Evolutionary conservation across 176 grass and related monocot genomes (phyloP).

Genomic region (Oryza meyeriana): DNA sequence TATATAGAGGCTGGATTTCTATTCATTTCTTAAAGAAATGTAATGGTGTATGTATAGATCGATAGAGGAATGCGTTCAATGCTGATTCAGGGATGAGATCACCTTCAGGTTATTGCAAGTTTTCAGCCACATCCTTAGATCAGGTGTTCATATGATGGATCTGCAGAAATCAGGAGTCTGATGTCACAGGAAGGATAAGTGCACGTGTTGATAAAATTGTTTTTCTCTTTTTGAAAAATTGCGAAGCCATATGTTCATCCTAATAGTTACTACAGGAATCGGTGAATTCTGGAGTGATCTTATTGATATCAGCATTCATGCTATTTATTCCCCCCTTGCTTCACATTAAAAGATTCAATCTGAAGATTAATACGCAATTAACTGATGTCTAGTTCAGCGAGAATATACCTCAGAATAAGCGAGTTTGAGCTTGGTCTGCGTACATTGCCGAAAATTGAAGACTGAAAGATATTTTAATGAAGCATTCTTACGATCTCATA

Average conservation of each 20-base stretch:
- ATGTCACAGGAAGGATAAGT: neutral
- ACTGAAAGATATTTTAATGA: slow-evolving; percentile 61
- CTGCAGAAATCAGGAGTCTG: slow-evolving; percentile 50
- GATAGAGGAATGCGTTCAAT: neutral
- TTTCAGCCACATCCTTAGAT: slow-evolving; percentile 48
- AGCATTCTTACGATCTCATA: slow-evolving; percentile 76
- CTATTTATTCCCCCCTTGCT: neutral
- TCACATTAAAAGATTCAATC: no score
- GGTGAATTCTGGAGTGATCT: neutral
- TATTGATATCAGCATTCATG: neutral
- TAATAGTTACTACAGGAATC: neutral
- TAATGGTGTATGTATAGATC: neutral
- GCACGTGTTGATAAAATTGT: neutral
- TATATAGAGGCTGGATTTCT: no score
- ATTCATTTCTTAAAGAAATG: neutral
- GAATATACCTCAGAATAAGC: slow-evolving; percentile 49
- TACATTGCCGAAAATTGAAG: slow-evolving; percentile 50
- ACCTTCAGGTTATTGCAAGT: slow-evolving; percentile 43
- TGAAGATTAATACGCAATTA: neutral
- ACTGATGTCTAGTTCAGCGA: neutral
- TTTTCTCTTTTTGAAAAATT: neutral
- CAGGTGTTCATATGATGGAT: slow-evolving; percentile 60
- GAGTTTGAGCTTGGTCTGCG: slow-evolving; percentile 49
- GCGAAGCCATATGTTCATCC: neutral
- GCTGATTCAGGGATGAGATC: neutral